phyloP scores from a whole-genome alignment of 2,329 filamentous ascomycete species.

The Fusarium compactum region DNA sequence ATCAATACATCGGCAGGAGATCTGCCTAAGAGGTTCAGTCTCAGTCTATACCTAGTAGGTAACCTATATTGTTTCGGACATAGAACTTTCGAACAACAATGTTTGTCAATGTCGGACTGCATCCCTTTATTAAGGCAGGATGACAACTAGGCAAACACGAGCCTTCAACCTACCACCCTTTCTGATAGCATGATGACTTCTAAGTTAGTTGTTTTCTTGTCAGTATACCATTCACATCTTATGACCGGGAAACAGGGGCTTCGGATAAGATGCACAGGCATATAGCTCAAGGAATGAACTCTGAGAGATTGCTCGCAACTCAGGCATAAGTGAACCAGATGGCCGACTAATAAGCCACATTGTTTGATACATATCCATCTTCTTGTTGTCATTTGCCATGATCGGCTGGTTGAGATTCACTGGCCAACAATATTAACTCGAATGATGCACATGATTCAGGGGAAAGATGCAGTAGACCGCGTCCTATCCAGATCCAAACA shows the following conservation, averaged over 20 bases:
- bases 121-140: neutral
- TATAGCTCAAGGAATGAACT: neutral
- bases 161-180: too few species aligned
- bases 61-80: neutral
- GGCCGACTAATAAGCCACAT: neutral
- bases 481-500: neutral
- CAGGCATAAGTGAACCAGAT: neutral
- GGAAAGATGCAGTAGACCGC: neutral
- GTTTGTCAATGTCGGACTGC: neutral
- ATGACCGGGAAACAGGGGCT: neutral
- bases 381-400: neutral
- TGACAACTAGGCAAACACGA: neutral
- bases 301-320: neutral
- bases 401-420: neutral
- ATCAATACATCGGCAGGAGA: neutral
- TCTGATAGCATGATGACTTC: neutral
- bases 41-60: neutral
- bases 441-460: neutral
- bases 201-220: neutral
- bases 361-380: fast-evolving
- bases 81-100: neutral
- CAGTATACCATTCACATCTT: neutral
- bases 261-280: neutral
- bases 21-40: neutral
- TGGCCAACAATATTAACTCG: neutral